These are phyloP conservation scores for Myxozyma melibiosi DNA, from an alignment of 805 yeast species.

Conservation along the genomic window DNA sequence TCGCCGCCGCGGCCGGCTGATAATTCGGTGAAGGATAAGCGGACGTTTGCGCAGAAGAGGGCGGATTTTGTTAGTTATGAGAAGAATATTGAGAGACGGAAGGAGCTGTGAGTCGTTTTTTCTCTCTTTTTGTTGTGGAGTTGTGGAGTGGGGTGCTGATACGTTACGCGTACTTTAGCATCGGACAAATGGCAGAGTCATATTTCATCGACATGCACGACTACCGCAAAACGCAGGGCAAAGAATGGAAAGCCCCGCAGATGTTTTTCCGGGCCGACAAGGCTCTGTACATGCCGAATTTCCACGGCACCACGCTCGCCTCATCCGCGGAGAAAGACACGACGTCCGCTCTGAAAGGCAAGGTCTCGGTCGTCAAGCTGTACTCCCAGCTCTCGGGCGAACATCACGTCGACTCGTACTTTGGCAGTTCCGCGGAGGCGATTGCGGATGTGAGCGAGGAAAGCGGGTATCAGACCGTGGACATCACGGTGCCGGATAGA, in stretches of 20 bases:
- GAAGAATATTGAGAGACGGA: slow-evolving; percentile 52
- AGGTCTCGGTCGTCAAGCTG: slow-evolving; percentile 65
- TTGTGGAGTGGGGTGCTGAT: not conserved
- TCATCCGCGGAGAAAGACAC: slow-evolving; percentile 38
- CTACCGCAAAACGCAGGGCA: slow-evolving; percentile 76
- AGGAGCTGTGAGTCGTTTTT: slow-evolving; percentile 51
- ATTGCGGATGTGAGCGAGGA: slow-evolving; percentile 47
- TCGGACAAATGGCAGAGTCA: slow-evolving; percentile 60
- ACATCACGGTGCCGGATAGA: slow-evolving; percentile 74
- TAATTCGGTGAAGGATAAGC: slow-evolving; percentile 47
- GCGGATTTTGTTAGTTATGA: slow-evolving; percentile 54
- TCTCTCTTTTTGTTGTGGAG: not conserved
- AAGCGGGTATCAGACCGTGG: slow-evolving; percentile 65
- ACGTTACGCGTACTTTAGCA: not conserved
- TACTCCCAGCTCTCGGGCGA: slow-evolving; percentile 73
- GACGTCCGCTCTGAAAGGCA: slow-evolving; percentile 50
- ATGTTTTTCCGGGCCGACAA: slow-evolving; percentile 72
- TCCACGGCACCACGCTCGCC: slow-evolving; percentile 58
- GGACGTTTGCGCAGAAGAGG: slow-evolving; percentile 46
- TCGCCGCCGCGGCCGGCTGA: slow-evolving; percentile 47
- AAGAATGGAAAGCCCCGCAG: slow-evolving; percentile 80
- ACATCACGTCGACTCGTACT: slow-evolving; percentile 62
- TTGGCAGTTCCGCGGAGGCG: slow-evolving; percentile 50
- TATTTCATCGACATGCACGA: slow-evolving; percentile 63
- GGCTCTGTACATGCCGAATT: slow-evolving; percentile 80